A percentile compares a stretch with the other conserved stretches of the same genome.
These are phyloP conservation scores for Naematelia aurantialba DNA, from an alignment of 768 basidiomycete species.

Conservation along the genomic window DNA sequence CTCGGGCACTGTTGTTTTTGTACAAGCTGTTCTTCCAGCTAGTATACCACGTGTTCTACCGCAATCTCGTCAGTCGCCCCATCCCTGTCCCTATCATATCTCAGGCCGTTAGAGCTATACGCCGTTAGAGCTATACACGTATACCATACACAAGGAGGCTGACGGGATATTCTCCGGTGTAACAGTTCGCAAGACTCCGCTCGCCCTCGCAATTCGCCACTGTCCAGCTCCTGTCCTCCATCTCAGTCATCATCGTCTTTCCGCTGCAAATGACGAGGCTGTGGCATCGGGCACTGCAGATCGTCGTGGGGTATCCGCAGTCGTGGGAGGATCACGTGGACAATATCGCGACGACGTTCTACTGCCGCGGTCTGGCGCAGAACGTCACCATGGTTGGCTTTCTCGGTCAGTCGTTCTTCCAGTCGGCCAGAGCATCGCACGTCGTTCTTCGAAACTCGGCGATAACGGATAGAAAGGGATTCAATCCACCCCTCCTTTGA, in stretches of 20 bases:
- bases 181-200: constrained; percentile 51
- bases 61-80: constrained; percentile 42
- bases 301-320: constrained; percentile 47
- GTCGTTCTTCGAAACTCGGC: neutral
- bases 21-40: constrained; percentile 51
- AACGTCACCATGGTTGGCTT: constrained; percentile 51
- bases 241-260: constrained; percentile 51
- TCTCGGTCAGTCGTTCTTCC: constrained; percentile 12
- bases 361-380: constrained; percentile 52
- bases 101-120: neutral
- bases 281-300: constrained; percentile 47
- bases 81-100: constrained; percentile 3
- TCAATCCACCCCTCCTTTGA: too few relatives aligned
- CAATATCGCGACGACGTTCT: constrained; percentile 49
- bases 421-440: too few relatives aligned
- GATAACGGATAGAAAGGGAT: too few relatives aligned
- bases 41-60: constrained; percentile 45
- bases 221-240: constrained; percentile 51
- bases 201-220: constrained; percentile 51
- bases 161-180: neutral
- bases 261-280: constrained; percentile 52
- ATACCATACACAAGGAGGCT: neutral
- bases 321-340: constrained; percentile 52
- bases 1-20: constrained; percentile 51
- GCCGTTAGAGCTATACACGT: neutral